Evolutionary conservation across 139 green algal genomes (phyloP).

Genomic region (Chlorokybus atmophyticus): DNA sequence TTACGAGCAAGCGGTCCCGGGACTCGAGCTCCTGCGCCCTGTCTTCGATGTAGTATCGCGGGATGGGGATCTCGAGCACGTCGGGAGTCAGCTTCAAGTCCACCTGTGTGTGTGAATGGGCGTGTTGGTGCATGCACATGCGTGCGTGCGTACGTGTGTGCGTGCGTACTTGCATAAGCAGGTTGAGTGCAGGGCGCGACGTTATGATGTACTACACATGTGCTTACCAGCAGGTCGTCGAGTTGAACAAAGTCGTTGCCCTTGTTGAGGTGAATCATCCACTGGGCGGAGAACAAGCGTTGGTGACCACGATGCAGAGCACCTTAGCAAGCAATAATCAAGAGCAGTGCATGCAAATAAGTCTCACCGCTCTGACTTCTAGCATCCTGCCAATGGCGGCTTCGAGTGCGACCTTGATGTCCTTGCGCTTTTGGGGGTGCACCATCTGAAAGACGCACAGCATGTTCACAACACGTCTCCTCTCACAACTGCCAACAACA

Average conservation of each 20-base stretch:
- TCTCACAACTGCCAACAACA: not conserved
- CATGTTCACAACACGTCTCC: not conserved
- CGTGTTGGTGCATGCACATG: not conserved
- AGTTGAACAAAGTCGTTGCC: constrained; percentile 62
- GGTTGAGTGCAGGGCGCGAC: not conserved
- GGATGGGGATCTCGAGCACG: constrained; percentile 62
- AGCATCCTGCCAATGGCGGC: constrained; percentile 64
- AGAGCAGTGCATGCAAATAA: not conserved
- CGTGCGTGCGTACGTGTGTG: not conserved
- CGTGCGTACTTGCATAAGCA: not conserved
- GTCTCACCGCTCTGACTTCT: constrained; percentile 41
- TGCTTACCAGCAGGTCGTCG: constrained; percentile 41
- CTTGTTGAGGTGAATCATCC: constrained; percentile 50
- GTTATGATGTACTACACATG: not conserved
- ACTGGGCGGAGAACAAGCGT: constrained; percentile 1
- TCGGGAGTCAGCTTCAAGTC: constrained; percentile 71
- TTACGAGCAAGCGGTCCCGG: constrained; percentile 53
- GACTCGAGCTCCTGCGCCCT: constrained; percentile 54
- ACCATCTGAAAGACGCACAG: constrained; percentile 41
- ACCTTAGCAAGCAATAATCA: not conserved
- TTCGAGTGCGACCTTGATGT: constrained; percentile 64
- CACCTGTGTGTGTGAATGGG: constrained; percentile 16
- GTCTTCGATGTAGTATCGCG: constrained; percentile 62
- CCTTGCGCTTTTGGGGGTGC: constrained; percentile 72
- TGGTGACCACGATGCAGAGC: not conserved